A percentile compares a stretch with the other conserved stretches of the same genome.
phyloP scores from a whole-genome alignment of 768 basidiomycete genomes.

The Neoboletus subvelutipes region DNA sequence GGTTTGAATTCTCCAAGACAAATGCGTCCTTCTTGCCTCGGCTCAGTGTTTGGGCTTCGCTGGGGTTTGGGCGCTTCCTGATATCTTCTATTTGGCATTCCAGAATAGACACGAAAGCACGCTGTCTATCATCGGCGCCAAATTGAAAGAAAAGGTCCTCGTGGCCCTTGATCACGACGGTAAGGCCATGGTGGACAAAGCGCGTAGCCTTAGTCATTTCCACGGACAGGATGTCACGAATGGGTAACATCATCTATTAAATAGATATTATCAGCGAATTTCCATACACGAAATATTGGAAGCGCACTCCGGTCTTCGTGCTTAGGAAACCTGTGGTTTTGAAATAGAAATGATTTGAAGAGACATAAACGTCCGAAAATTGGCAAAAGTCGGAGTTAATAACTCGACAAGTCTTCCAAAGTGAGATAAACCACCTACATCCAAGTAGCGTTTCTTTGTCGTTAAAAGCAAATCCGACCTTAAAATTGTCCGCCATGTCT shows the following conservation, averaged over 20 bases:
- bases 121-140: conserved; percentile 72
- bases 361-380: conserved; percentile 82
- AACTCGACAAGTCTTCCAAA: conserved; percentile 80
- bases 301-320: conserved; percentile 74
- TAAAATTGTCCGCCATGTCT: conserved; percentile 74
- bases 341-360: conserved; percentile 94
- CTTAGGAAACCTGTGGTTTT: conserved; percentile 81
- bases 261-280: conserved; percentile 2
- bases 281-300: neutral
- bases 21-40: conserved; percentile 68
- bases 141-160: conserved; percentile 99
- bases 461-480: conserved; percentile 78
- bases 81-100: conserved; percentile 80
- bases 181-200: conserved; percentile 87
- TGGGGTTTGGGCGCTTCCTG: conserved; percentile 45
- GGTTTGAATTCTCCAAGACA: conserved; percentile 81
- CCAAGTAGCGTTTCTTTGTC: conserved; percentile 86
- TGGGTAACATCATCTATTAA: conserved; percentile 88
- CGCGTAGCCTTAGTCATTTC: conserved; percentile 86
- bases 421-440: conserved; percentile 53
- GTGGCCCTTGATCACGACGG: conserved; percentile 90
- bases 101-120: conserved; percentile 72
- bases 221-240: conserved; percentile 80
- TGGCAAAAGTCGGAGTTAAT: conserved; percentile 86
- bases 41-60: conserved; percentile 44